Base-by-base conservation (phyloP, 805 yeast genomes). In the Wickerhamomyces queroliae region DNA sequence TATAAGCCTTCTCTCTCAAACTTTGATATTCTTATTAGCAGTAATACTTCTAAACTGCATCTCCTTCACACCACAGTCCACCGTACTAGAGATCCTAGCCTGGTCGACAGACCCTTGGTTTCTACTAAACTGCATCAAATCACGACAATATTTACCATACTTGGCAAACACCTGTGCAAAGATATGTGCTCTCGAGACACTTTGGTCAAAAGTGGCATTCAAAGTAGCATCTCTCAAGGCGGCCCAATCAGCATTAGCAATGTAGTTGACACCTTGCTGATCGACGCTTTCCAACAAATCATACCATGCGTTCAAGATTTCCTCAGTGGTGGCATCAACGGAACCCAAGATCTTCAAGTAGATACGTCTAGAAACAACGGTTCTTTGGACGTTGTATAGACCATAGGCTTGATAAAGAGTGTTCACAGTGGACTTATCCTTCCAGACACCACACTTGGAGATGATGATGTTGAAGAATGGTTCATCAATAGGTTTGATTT, bases 171-270 rank as follows among this genome's bases (percentile, higher is more conserved):
- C 29, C 37, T 53, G 48, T 18, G 43, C 47, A 38, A 50, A 55
- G 2, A 55, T 36, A 37, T 20, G 13, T 9, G 33, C 22, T 30
- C 9, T 30, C 8, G 15, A 10, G 4, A 42, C 49, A 19, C 46
- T 46, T 27, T 47, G 42, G n/a, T 41, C 40, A 24, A 37, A 45
- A 16, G 33, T 33, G 1, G 54, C 42, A 7, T 48, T 52, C 30
- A 52, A 41, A 4, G 93, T 84, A 17, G 91, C 86, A 58, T 81
- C 89, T 64, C 90, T 76, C 42, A 85, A 60, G 3, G 91, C 83
- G 29, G 86, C 82, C 91, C 91, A 84, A 62, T 83, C 91, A 10
- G 93, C 91, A 56, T 78, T 79, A 7, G 91, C 89, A 49, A 84
- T 79, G 55, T 79, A 82, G 29, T 60, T 63, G 61, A 74, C 76